Evolutionary conservation across 176 grass and related monocot genomes (phyloP).

Genomic region (Triticum monococcum): DNA sequence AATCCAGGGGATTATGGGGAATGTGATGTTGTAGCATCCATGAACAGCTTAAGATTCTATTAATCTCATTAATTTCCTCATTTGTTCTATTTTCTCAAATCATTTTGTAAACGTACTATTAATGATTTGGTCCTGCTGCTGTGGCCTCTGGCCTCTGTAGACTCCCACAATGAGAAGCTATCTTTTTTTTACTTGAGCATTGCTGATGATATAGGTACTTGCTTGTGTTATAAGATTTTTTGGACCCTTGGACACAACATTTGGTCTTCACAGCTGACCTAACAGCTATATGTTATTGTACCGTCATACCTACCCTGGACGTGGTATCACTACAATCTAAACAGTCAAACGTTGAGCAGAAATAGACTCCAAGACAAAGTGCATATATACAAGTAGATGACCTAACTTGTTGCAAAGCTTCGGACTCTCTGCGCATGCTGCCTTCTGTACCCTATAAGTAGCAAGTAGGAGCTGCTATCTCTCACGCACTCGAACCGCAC

Average conservation of each 20-base stretch:
- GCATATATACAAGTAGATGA: background rate
- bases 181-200: background rate
- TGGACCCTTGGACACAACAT: background rate
- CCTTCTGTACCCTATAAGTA: background rate
- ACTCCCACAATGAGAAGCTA: constrained; percentile 82
- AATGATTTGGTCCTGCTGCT: constrained; percentile 32
- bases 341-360: background rate
- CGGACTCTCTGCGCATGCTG: background rate
- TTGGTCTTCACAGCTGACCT: background rate
- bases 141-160: constrained; percentile 79
- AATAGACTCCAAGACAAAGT: background rate
- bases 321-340: background rate
- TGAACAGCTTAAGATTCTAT: constrained; percentile 73
- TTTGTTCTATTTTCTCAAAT: background rate
- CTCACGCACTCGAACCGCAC: background rate
- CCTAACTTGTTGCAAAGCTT: background rate
- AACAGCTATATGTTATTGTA: background rate
- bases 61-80: background rate
- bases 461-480: background rate
- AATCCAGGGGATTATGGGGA: too few relatives aligned
- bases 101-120: background rate
- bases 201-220: background rate
- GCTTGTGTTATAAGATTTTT: background rate
- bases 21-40: constrained; percentile 89
- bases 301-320: background rate